These are phyloP conservation scores for Cubamyces lactineus DNA, from an alignment of 768 basidiomycete genomes.

Conservation along the genomic window DNA sequence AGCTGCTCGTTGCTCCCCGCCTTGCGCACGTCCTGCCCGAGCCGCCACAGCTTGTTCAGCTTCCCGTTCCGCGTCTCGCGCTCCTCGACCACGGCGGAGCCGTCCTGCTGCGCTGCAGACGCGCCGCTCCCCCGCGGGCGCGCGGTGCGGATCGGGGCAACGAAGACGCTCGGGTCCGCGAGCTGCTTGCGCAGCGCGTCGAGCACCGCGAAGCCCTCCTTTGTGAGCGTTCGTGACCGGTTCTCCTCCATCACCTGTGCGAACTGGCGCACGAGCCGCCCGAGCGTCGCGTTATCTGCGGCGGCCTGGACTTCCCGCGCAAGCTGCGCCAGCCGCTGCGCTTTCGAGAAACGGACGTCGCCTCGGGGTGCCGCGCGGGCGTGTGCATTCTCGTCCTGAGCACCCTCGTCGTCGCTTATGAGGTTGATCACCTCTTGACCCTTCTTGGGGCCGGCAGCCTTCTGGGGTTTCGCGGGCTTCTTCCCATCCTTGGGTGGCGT, in stretches of 20 bases:
- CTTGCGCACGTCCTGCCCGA: conserved; percentile 55
- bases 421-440: conserved; percentile 34
- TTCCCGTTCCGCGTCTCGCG: conserved; percentile 53
- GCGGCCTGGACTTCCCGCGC: conserved; percentile 47
- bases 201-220: conserved; percentile 71
- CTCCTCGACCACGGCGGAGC: conserved; percentile 39
- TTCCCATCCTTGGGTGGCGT: conserved; percentile 30
- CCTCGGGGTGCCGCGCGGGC: conserved; percentile 35
- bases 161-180: conserved; percentile 64
- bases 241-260: conserved; percentile 63
- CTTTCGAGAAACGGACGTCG: conserved; percentile 49
- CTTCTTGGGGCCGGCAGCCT: conserved; percentile 9
- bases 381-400: conserved; percentile 33
- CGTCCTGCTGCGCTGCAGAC: conserved; percentile 34
- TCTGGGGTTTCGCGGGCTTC: conserved; percentile 5
- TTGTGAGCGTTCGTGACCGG: conserved; percentile 66
- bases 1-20: conserved; percentile 60
- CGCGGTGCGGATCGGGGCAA: conserved; percentile 55
- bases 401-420: conserved; percentile 37
- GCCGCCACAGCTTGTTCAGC: conserved; percentile 58
- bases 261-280: conserved; percentile 61
- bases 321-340: conserved; percentile 53
- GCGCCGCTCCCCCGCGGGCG: conserved; percentile 25
- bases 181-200: conserved; percentile 73
- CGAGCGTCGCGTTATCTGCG: conserved; percentile 57